Evolutionary conservation across 352 stramenopile genomes (phyloP), one percentile per base, ranked within the genome.

Genomic region (Halophytophthora batemanensis): DNA sequence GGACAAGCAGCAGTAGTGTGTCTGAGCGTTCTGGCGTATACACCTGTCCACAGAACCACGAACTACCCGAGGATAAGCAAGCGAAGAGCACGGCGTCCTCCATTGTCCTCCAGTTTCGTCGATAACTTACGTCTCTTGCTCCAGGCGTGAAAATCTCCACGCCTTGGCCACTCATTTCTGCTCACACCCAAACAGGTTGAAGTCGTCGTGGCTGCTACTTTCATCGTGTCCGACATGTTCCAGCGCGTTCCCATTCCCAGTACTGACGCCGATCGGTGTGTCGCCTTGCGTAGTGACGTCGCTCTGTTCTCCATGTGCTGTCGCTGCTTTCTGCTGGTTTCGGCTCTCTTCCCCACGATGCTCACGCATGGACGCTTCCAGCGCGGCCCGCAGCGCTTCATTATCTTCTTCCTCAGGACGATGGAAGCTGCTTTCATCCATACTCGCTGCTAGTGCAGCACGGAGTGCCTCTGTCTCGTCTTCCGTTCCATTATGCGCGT

Each of bases 131-230:
- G 25, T 31, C 25, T 31, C 25, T 8, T 8, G 4, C 25, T 31
- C 25, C 4, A 31, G 25, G 4, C 25, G 25, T n/a, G n/a, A 33
- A 51, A 17, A 23, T 49, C 19, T 29, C n/a, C 25, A 23, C 47
- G 39, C 22, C 17, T 18, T 50, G 25, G 19, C 6, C 44, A 14
- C 33, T 64, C 59, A 64, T 21, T 48, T 17, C 34, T 71, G 59
- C 18, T 47, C 48, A n/a, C 50, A 45, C 15, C 63, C 63, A 60
- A 72, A 72, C 31, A 71, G 45, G 48, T 71, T 50, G 19, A 51
- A 71, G 42, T 68, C 63, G 45, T 65, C 44, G 25, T 67, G 58
- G 45, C 43, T 64, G 47, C 45, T 31, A 28, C 45, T 31, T 8
- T 31, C 25, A 31, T 31, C 25, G 25, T 31, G 25, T 31, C 25